These are phyloP conservation scores for Cladosporium sp. DNA, from an alignment of 2,329 filamentous ascomycete species.

Conservation along the genomic window DNA sequence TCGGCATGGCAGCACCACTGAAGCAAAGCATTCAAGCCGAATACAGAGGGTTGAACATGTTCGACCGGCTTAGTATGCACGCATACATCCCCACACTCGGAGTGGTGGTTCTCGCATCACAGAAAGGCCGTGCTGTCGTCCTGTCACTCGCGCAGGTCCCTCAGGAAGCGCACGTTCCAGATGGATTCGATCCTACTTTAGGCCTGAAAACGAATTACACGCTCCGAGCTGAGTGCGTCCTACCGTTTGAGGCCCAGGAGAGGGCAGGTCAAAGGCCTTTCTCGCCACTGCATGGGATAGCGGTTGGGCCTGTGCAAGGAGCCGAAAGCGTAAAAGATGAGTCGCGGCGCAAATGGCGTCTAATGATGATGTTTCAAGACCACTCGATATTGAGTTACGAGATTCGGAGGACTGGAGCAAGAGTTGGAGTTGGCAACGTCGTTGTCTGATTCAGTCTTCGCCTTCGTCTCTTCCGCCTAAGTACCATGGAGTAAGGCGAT, in stretches of 20 bases:
- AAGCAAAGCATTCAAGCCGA: slow-evolving; percentile 25
- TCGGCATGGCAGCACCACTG: slow-evolving; percentile 35
- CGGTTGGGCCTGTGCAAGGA: slow-evolving; percentile 57
- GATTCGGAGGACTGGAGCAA: slow-evolving; percentile 31
- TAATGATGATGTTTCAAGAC: slow-evolving; percentile 67
- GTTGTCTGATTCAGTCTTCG: not conserved
- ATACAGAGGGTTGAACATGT: slow-evolving; percentile 24
- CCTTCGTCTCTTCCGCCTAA: not conserved
- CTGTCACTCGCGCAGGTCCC: slow-evolving; percentile 49
- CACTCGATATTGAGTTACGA: slow-evolving; percentile 66
- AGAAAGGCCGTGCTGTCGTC: slow-evolving; percentile 60
- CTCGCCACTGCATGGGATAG: slow-evolving; percentile 60
- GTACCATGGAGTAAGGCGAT: not conserved
- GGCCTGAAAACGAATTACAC: slow-evolving; percentile 29
- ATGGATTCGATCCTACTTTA: slow-evolving; percentile 5
- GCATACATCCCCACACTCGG: slow-evolving; percentile 62
- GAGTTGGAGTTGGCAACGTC: not conserved
- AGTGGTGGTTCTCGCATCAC: slow-evolving; percentile 61
- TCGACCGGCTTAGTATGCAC: slow-evolving; percentile 56
- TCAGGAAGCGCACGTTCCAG: slow-evolving; percentile 12
- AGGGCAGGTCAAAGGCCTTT: slow-evolving; percentile 35
- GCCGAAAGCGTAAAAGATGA: slow-evolving; percentile 24
- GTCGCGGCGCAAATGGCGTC: slow-evolving; percentile 50
- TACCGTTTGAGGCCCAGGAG: slow-evolving; percentile 53
- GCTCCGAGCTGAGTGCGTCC: slow-evolving; percentile 51